Conservation (phyloP, 495 filamentous ascomycete genomes). For the Tuber microsphaerosporum region DNA sequence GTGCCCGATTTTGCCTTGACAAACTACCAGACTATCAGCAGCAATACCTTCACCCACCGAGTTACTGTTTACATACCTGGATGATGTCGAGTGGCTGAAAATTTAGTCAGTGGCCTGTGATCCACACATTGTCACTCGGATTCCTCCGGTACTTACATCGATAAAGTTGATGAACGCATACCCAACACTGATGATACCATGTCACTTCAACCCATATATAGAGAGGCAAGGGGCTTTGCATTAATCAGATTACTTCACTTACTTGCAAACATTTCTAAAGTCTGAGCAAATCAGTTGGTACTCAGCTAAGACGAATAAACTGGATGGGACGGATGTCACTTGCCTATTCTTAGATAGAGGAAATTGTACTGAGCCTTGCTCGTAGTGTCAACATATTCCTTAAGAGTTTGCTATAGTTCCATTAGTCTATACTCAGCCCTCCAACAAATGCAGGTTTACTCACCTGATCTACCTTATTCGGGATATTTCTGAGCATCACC, state of each 20-base stretch:
- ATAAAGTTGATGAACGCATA: conserved; percentile 97
- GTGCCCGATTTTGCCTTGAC: conserved; percentile 62
- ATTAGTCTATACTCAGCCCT: background rate
- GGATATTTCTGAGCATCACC: conserved; percentile 96
- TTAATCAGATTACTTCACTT: conserved; percentile 40
- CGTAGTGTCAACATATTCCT: conserved; percentile 68
- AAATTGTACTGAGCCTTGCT: conserved; percentile 83
- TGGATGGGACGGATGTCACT: conserved; percentile 13
- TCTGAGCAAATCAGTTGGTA: conserved; percentile 47
- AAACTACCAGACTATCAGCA: conserved; percentile 54
- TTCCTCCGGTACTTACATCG: conserved; percentile 51
- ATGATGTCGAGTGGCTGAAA: conserved; percentile 64
- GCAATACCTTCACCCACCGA: conserved; percentile 11
- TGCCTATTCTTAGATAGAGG: conserved; percentile 84
- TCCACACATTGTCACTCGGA: background rate
- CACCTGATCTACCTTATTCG: conserved; percentile 78
- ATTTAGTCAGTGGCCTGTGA: conserved; percentile 39
- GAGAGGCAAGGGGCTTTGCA: background rate
- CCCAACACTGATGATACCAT: conserved; percentile 60
- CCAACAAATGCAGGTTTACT: conserved; percentile 9
- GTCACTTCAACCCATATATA: background rate
- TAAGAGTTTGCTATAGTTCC: conserved; percentile 53
- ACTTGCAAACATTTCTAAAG: conserved; percentile 86
- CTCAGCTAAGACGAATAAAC: conserved; percentile 1
- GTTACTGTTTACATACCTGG: conserved; percentile 48